These are phyloP conservation scores for Neofusicoccum sp. DNA, from an alignment of 2,329 filamentous ascomycete genomes.

Conservation along the genomic window DNA sequence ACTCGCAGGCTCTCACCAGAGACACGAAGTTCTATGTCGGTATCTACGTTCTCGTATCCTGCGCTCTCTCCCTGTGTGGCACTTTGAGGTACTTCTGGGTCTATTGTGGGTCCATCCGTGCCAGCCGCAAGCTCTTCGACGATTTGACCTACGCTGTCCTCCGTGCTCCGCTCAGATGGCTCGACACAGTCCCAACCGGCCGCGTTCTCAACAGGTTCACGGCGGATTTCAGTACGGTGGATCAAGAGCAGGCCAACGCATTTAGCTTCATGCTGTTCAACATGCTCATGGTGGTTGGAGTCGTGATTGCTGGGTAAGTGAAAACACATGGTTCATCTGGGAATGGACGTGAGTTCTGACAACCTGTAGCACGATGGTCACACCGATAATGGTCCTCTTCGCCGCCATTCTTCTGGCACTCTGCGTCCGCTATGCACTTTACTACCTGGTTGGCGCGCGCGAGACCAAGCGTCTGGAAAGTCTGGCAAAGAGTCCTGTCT, in stretches of 20 bases:
- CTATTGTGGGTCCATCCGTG: slow-evolving; percentile 64
- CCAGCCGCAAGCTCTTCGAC: slow-evolving; percentile 67
- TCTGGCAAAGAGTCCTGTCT: slow-evolving; percentile 73
- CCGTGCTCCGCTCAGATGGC: slow-evolving; percentile 60
- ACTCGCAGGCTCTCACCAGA: not conserved
- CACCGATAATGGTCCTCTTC: slow-evolving; percentile 14
- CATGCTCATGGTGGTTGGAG: slow-evolving; percentile 61
- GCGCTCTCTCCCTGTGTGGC: slow-evolving; percentile 57
- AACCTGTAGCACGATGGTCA: slow-evolving; percentile 13
- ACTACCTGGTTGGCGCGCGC: slow-evolving; percentile 68
- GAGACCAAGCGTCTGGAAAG: slow-evolving; percentile 77
- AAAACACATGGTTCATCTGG: no score
- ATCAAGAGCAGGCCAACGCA: slow-evolving; percentile 34
- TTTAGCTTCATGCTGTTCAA: slow-evolving; percentile 49
- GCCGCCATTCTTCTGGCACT: slow-evolving; percentile 53
- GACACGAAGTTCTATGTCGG: slow-evolving; percentile 59
- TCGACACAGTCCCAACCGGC: slow-evolving; percentile 76
- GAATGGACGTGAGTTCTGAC: not conserved
- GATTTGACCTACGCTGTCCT: slow-evolving; percentile 66
- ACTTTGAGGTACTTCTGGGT: slow-evolving; percentile 63
- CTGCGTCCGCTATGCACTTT: slow-evolving; percentile 57
- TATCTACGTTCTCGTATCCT: slow-evolving; percentile 64
- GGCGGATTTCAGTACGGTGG: slow-evolving; percentile 71
- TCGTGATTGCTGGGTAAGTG: slow-evolving; percentile 60
- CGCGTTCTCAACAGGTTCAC: slow-evolving; percentile 77